Conservation (phyloP, 1,139 yeast genomes). For the Lodderomyces theae region DNA sequence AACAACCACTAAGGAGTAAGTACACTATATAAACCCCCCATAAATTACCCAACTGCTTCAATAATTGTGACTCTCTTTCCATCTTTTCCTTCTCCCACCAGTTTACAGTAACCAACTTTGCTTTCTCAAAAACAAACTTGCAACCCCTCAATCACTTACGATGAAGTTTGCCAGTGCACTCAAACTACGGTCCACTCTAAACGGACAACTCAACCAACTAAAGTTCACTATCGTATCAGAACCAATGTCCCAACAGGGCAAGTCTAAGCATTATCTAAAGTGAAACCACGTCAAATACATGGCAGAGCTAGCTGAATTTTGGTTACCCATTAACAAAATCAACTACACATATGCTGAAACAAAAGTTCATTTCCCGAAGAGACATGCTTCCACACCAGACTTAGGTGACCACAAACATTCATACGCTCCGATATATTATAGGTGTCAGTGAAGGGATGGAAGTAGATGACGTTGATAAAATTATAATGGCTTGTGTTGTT, state of each 20-base stretch:
- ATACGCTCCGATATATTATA: not conserved
- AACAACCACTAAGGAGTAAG: no score
- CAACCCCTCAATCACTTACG: no score
- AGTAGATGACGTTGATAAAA: not conserved
- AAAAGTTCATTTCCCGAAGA: not conserved
- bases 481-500: slow-evolving; percentile 5
- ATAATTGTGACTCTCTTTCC: no score
- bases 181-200: slow-evolving; percentile 1
- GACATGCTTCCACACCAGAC: not conserved
- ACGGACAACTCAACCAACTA: not conserved
- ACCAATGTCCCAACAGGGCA: not conserved
- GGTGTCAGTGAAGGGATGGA: not conserved
- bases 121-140: no score
- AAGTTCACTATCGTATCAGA: not conserved
- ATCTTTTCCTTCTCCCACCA: no score
- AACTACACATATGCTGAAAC: slow-evolving; percentile 2
- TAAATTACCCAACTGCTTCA: no score
- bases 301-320: not conserved
- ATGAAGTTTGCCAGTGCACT: slow-evolving; percentile 8
- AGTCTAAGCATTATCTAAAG: not conserved
- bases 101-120: no score
- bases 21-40: no score
- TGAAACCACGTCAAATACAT: not conserved
- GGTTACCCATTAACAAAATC: not conserved
- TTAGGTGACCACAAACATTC: not conserved